Evolutionary conservation across 306 rosid species (phyloP).

Genomic region (Cucumis cinereus): DNA sequence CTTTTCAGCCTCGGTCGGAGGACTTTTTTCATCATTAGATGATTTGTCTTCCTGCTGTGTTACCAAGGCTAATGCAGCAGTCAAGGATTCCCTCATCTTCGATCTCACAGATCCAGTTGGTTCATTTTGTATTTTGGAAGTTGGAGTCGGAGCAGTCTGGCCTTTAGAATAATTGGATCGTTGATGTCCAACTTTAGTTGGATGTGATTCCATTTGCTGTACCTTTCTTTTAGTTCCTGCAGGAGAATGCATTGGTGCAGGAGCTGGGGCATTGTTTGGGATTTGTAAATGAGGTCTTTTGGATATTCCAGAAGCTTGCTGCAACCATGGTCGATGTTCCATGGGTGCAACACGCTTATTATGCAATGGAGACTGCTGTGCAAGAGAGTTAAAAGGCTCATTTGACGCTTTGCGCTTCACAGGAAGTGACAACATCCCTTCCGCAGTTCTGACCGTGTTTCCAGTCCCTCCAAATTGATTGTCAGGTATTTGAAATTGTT

Average conservation of each 20-base stretch:
- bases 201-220: slow-evolving; percentile 32
- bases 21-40: slow-evolving; percentile 12
- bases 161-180: slow-evolving; percentile 35
- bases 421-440: slow-evolving; percentile 26
- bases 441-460: slow-evolving; percentile 14
- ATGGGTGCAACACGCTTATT: slow-evolving; percentile 40
- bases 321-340: slow-evolving; percentile 75
- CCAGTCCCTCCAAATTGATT: slow-evolving; percentile 33
- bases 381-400: slow-evolving; percentile 23
- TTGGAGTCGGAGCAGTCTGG: slow-evolving; percentile 39
- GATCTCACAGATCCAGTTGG: slow-evolving; percentile 78
- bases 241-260: slow-evolving; percentile 15
- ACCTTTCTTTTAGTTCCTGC: slow-evolving; percentile 44
- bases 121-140: slow-evolving; percentile 46
- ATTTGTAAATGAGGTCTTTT: slow-evolving; percentile 25
- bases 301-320: slow-evolving; percentile 31
- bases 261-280: slow-evolving; percentile 24
- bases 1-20: slow-evolving; percentile 19
- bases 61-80: slow-evolving; percentile 67
- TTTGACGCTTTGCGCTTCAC: slow-evolving; percentile 56
- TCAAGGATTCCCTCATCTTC: slow-evolving; percentile 89
- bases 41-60: slow-evolving; percentile 32
- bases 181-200: slow-evolving; percentile 45
- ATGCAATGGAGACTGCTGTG: slow-evolving; percentile 21
- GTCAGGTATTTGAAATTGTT: slow-evolving; percentile 17